Evolutionary conservation across 148 eudicot genomes (phyloP), one percentile per base, ranked within the genome.

Genomic region (Fallopia convolvulus): DNA sequence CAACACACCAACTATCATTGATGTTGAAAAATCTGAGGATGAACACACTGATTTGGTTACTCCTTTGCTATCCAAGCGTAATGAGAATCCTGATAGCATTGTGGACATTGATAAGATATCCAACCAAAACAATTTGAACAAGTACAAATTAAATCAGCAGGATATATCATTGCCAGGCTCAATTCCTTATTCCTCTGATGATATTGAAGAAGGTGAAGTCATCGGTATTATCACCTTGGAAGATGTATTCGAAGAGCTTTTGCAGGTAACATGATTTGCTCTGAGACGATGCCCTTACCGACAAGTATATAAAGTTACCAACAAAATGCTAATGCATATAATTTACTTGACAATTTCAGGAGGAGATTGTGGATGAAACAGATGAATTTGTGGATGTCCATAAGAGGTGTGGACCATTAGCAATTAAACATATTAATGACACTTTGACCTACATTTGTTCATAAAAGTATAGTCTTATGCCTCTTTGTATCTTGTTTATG

Each of bases 291-390:
- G 58, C 8, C 76, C 71, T 21, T 42, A 55, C 8, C 46, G 13
- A 13, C 6, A 12, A 5, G 18, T 5, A 42, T 68, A 26, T 46
- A 74, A 68, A 36, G 7, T 68, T 68, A 68, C 72, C 44, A 68
- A 3, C 18, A 65, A 10, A 65, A 17, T 65, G 18, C 70, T 65
- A 8, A 65, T 65, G 13, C 13, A 3, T 32, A 32, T 13, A 3
- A 7, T 33, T 13, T 68, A 13, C 66, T 80, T 88, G 77, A 36
- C 50, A 14, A 76, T 21, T 88, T 70, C 87, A 92, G 99, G 99
- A 95, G 87, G 97, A 95, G 86, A 95, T 95, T 80, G 97, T 95
- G 46, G 99, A 95, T 77, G 99, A 95, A 86, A 95, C 99, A 48
- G 99, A 95, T 85, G 99, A 95, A 83, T 95, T 55, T 85, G 88